Evolutionary conservation across 139 green algal genomes (phyloP).

Genomic region (Deuterostichococcus epilithicus): DNA sequence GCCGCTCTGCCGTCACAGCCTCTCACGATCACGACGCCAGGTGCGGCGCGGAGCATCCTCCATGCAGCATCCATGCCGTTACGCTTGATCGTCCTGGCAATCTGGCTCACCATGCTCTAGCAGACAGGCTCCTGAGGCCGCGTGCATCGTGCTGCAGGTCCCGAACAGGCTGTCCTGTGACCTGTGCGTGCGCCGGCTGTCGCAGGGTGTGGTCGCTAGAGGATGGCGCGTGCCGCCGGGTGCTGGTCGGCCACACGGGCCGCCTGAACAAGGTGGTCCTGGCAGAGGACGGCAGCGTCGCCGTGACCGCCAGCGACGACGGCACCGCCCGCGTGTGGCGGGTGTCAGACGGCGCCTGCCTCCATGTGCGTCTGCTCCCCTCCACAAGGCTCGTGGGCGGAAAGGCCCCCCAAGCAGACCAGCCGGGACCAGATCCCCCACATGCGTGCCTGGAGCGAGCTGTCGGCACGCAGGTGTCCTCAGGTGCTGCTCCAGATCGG

Average conservation of each 20-base stretch:
- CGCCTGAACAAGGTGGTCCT: slow-evolving; percentile 60
- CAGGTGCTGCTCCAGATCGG: no score
- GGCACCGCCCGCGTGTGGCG: slow-evolving; percentile 34
- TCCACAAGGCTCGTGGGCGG: no score
- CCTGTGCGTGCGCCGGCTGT: background rate
- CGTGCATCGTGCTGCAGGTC: no score
- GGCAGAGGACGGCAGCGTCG: background rate
- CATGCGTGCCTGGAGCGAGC: no score
- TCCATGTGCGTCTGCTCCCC: background rate
- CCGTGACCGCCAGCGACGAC: slow-evolving; percentile 32
- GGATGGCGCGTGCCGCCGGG: slow-evolving; percentile 30
- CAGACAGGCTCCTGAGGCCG: no score
- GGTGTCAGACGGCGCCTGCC: background rate
- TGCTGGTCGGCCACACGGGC: slow-evolving; percentile 50
- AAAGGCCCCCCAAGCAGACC: no score
- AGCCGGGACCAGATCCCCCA: no score
- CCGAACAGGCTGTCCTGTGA: no score
- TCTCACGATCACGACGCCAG: slow-evolving; percentile 39
- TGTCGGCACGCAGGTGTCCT: background rate
- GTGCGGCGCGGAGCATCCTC: slow-evolving; percentile 7
- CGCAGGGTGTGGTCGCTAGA: slow-evolving; percentile 48
- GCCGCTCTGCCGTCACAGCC: slow-evolving; percentile 22
- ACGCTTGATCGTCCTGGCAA: no score
- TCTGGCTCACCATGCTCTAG: no score
- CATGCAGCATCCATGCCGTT: slow-evolving; percentile 11